phyloP scores from a whole-genome alignment of 1,139 yeast species.

The Suhomyces bribrorum region DNA sequence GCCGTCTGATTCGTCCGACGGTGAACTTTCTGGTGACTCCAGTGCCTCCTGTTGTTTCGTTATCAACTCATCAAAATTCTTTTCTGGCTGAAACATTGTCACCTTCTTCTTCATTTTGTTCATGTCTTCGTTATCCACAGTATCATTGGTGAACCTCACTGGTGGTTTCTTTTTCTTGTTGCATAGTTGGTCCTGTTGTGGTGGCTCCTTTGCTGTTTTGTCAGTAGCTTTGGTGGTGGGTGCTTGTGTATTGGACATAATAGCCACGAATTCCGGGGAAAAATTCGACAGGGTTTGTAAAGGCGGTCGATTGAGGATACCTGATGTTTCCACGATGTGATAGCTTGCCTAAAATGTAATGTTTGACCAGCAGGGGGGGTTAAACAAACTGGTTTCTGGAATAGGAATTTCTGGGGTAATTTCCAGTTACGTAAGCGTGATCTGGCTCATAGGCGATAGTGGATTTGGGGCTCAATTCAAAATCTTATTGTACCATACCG shows the following conservation, averaged over 20 bases:
- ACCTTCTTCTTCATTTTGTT: slow-evolving; percentile 84
- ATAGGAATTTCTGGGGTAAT: no score
- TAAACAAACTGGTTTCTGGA: not conserved
- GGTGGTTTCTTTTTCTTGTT: slow-evolving; percentile 31
- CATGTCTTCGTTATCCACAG: slow-evolving; percentile 86
- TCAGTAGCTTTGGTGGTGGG: not conserved
- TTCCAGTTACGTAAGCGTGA: not conserved
- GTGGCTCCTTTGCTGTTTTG: not conserved
- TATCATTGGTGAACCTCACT: slow-evolving; percentile 84
- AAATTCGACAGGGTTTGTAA: no score
- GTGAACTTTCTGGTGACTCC: slow-evolving; percentile 2
- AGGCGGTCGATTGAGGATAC: no score
- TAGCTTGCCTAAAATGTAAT: not conserved
- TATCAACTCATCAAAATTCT: slow-evolving; percentile 51
- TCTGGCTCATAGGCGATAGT: not conserved
- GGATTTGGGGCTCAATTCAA: not conserved
- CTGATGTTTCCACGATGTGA: no score
- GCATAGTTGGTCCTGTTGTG: not conserved
- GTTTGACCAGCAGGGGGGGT: not conserved
- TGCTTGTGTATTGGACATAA: not conserved
- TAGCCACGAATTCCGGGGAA: no score
- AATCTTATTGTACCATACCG: no score
- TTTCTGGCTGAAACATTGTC: slow-evolving; percentile 23
- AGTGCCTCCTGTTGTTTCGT: not conserved
- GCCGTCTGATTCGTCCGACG: slow-evolving; percentile 9